These are phyloP conservation scores for Fallopia convolvulus DNA, from an alignment of 148 eudicot species.

Conservation along the genomic window DNA sequence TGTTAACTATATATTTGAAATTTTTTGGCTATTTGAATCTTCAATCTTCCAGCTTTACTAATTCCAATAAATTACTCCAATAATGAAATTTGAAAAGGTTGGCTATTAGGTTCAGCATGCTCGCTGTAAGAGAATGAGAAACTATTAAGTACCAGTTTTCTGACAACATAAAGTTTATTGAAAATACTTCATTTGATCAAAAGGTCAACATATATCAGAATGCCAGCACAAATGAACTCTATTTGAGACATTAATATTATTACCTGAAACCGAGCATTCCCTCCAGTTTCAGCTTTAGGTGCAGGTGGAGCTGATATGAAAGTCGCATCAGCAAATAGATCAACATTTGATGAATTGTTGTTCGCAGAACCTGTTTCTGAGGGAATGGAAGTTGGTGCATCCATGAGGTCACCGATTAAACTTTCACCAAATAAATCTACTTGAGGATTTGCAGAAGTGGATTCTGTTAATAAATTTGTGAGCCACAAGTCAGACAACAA, in stretches of 20 bases:
- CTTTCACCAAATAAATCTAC: conserved; percentile 79
- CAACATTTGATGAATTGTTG: conserved; percentile 56
- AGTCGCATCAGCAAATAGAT: conserved; percentile 92
- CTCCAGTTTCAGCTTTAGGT: conserved; percentile 37
- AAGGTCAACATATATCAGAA: not conserved
- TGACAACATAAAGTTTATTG: not conserved
- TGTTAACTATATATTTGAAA: not conserved
- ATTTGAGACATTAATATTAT: not conserved
- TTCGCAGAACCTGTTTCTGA: conserved; percentile 24
- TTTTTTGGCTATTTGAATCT: not conserved
- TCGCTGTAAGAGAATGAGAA: not conserved
- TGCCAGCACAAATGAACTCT: not conserved
- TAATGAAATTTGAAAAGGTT: not conserved
- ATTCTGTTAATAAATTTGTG: conserved; percentile 28
- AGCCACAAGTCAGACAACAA: not conserved
- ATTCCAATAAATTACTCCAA: not conserved
- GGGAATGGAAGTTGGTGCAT: conserved; percentile 50
- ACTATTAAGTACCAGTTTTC: not conserved
- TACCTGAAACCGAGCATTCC: conserved; percentile 49
- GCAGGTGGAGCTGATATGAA: conserved; percentile 66
- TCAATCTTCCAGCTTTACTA: not conserved
- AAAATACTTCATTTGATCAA: not conserved
- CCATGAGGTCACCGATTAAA: conserved; percentile 66
- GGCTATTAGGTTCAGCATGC: not conserved
- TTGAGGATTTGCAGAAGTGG: conserved; percentile 46